Percentiles rank a stretch among this genome's conserved stretches.
These are phyloP conservation scores for Arabidopsis lyrata DNA, from an alignment of 441 rosid genomes.

Conservation along the genomic window DNA sequence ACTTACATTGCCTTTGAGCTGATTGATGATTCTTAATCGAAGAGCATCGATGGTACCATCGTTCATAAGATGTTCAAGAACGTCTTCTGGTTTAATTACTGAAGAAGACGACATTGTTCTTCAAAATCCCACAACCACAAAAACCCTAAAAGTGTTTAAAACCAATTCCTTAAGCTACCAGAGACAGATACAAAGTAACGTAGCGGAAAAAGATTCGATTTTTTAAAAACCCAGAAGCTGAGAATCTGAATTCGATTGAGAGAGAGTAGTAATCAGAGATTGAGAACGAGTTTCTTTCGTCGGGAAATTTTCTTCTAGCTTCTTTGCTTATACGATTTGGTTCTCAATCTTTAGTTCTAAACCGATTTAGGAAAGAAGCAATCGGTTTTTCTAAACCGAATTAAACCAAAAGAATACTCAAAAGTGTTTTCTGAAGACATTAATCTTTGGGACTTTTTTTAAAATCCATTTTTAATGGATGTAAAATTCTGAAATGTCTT, in stretches of 20 bases:
- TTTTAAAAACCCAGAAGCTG: conserved; percentile 1
- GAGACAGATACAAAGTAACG: not conserved
- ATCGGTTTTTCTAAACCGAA: conserved; percentile 18
- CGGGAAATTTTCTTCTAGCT: not conserved
- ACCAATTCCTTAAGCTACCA: conserved; percentile 3
- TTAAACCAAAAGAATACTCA: not conserved
- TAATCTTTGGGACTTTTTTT: not conserved
- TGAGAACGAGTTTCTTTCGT: not conserved
- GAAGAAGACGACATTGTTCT: conserved; percentile 68
- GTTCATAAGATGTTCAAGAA: conserved; percentile 91
- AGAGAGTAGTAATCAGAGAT: conserved; percentile 8
- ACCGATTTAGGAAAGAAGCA: not conserved
- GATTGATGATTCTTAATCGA: conserved; percentile 89
- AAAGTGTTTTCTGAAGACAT: not conserved
- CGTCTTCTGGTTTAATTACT: conserved; percentile 89
- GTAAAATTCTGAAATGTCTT: not conserved
- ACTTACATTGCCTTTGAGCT: conserved; percentile 90
- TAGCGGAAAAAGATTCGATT: not conserved
- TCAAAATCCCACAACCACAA: not conserved
- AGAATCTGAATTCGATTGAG: conserved; percentile 7
- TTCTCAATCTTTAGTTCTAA: not conserved
- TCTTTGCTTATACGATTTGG: not conserved
- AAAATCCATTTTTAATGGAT: not conserved
- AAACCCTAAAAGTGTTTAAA: conserved; percentile 31
- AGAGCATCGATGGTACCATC: conserved; percentile 96